These are phyloP conservation scores for Daldinia decipiens DNA, from an alignment of 495 filamentous ascomycete species.

Conservation along the genomic window DNA sequence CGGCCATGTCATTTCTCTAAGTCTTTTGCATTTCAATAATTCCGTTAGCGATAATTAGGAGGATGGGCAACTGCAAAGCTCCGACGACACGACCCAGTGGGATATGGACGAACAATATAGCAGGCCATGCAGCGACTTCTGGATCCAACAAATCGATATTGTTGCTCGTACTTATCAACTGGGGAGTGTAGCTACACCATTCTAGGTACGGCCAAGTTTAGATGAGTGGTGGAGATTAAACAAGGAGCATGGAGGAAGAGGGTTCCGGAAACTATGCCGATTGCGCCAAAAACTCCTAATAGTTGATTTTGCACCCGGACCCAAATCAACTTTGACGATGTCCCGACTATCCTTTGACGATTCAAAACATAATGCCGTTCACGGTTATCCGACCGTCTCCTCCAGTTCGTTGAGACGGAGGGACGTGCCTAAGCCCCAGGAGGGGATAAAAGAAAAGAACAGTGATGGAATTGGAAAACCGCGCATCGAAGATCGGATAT, in stretches of 20 bases:
- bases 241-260: no score
- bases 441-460: not conserved
- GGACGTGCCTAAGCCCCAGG: conserved; percentile 5
- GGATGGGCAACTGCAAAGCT: not conserved
- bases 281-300: conserved; percentile 19
- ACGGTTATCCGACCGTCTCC: conserved; percentile 6
- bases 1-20: conserved; percentile 26
- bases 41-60: conserved; percentile 26
- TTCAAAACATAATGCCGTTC: conserved; percentile 25
- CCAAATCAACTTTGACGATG: conserved; percentile 31
- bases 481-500: not conserved
- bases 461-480: not conserved
- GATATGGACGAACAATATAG: no score
- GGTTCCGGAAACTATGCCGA: not conserved
- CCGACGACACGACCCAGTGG: no score
- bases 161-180: no score
- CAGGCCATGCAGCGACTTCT: no score
- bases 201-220: no score
- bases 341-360: conserved; percentile 36
- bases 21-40: conserved; percentile 33
- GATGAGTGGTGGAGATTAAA: no score
- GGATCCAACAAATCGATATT: no score
- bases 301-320: conserved; percentile 15
- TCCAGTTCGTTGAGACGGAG: conserved; percentile 2
- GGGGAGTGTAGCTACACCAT: no score